Percentiles rank a stretch among this genome's conserved stretches.
Conservation (phyloP, 257 asterid species). For the Linderniella brevidens region DNA sequence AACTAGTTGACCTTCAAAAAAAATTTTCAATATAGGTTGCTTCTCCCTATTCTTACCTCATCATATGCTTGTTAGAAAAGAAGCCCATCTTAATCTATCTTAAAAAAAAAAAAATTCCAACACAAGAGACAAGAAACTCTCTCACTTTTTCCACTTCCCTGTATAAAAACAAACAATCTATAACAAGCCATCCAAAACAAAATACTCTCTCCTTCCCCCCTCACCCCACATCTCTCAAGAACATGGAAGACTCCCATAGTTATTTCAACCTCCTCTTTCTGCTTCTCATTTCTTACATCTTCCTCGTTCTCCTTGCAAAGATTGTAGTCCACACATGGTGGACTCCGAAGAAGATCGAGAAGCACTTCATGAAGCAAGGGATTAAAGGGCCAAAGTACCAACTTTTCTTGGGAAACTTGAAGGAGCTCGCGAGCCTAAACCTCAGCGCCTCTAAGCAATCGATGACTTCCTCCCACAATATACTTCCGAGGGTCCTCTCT, state of each 20-base stretch:
- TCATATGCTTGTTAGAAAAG: too few relatives aligned
- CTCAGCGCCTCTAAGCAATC: constrained; percentile 41
- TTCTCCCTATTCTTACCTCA: not conserved
- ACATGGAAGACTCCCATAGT: constrained; percentile 8
- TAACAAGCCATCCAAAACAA: constrained; percentile 13
- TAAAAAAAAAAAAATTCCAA: constrained; percentile 15
- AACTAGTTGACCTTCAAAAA: constrained; percentile 25
- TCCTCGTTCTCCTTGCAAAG: constrained; percentile 19
- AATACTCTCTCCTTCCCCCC: constrained; percentile 9
- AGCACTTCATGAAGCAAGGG: constrained; percentile 54
- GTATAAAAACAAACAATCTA: constrained; percentile 42
- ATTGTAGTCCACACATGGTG: constrained; percentile 43
- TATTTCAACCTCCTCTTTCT: constrained; percentile 23
- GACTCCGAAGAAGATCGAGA: constrained; percentile 48
- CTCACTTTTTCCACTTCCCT: constrained; percentile 19
- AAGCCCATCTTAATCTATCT: constrained; percentile 25
- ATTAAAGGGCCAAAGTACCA: constrained; percentile 63
- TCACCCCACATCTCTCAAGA: constrained; percentile 7
- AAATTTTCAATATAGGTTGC: not conserved
- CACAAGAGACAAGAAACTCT: constrained; percentile 38
- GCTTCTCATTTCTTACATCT: constrained; percentile 27
- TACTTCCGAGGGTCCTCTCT: constrained; percentile 83
- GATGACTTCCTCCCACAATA: constrained; percentile 62
- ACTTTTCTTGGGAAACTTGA: constrained; percentile 63
- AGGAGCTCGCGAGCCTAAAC: constrained; percentile 49